Evolutionary conservation across 2,329 filamentous ascomycete genomes (phyloP).

Genomic region (Metarhizium guizhouense): DNA sequence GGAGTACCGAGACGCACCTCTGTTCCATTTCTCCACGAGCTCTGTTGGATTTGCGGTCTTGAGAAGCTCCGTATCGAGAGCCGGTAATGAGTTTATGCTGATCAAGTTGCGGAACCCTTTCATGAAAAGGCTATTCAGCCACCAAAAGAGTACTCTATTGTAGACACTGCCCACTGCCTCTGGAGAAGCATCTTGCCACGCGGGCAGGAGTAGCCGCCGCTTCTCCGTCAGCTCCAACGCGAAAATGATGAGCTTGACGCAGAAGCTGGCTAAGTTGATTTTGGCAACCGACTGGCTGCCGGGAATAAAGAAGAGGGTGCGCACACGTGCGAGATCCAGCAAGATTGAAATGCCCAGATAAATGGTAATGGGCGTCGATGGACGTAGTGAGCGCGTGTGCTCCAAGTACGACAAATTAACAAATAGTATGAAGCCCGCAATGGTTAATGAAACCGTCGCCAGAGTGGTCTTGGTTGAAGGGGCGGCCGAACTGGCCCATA

Average conservation of each 20-base stretch:
- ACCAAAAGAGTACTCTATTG: slow-evolving; percentile 17
- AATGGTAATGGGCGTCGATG: slow-evolving; percentile 20
- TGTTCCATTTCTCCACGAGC: slow-evolving; percentile 8
- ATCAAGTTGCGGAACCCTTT: slow-evolving; percentile 16
- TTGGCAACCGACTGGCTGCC: slow-evolving; percentile 11
- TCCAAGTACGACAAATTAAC: slow-evolving; percentile 19
- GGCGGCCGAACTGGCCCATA: slow-evolving; percentile 9
- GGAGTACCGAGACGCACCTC: slow-evolving; percentile 2
- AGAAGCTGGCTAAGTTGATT: slow-evolving; percentile 16
- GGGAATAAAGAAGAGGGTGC: slow-evolving; percentile 21
- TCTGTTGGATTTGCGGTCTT: slow-evolving; percentile 7
- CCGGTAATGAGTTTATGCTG: slow-evolving; percentile 10
- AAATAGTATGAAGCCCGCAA: slow-evolving; percentile 3
- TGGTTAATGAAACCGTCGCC: slow-evolving; percentile 4
- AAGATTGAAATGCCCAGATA: slow-evolving; percentile 22
- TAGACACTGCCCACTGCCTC: neutral
- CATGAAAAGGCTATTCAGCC: slow-evolving; percentile 21
- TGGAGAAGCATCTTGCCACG: slow-evolving; percentile 1
- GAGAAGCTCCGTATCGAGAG: slow-evolving; percentile 10
- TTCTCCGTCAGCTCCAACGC: slow-evolving; percentile 15
- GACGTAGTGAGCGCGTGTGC: slow-evolving; percentile 20
- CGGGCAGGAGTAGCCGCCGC: slow-evolving; percentile 13
- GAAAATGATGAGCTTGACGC: slow-evolving; percentile 19
- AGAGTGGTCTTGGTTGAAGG: slow-evolving; percentile 3
- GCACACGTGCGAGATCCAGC: slow-evolving; percentile 20